Conservation (phyloP, 805 yeast genomes). For the Kodamaea restingae region DNA sequence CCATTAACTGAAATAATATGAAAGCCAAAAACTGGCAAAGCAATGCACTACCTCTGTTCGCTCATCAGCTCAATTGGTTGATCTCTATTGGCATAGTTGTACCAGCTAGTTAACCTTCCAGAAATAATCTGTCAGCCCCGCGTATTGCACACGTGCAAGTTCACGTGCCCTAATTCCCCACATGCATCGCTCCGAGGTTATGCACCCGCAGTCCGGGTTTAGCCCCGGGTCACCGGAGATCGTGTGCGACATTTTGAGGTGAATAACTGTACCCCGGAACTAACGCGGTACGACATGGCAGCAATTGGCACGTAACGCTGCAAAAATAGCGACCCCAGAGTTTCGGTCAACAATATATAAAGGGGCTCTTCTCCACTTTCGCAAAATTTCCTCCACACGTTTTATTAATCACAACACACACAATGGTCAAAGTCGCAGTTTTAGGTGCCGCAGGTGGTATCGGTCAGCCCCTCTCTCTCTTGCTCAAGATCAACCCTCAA, state of each 20-base stretch:
- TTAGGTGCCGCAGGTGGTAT: slow-evolving; percentile 94
- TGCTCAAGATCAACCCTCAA: slow-evolving; percentile 65
- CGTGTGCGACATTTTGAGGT: background rate
- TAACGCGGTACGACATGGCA: background rate
- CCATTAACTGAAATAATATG: too few species aligned
- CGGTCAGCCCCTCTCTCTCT: slow-evolving; percentile 86
- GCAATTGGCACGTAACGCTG: background rate
- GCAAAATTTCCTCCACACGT: background rate
- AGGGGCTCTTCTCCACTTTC: slow-evolving; percentile 6
- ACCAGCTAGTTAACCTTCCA: too few species aligned
- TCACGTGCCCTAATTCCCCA: background rate
- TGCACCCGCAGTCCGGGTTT: background rate
- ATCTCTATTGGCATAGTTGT: too few species aligned
- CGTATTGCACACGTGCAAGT: background rate
- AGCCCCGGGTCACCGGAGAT: background rate
- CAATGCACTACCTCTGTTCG: too few species aligned
- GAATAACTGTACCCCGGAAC: background rate
- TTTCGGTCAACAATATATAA: slow-evolving; percentile 6
- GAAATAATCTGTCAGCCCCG: too few species aligned
- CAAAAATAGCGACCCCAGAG: slow-evolving; percentile 7
- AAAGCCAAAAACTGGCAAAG: too few species aligned
- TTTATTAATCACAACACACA: background rate
- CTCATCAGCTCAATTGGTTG: too few species aligned
- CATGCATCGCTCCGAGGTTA: slow-evolving; percentile 1
- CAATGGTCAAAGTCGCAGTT: slow-evolving; percentile 69